Evolutionary conservation across 352 stramenopile species (phyloP).

Genomic region (Phytophthora syringae): DNA sequence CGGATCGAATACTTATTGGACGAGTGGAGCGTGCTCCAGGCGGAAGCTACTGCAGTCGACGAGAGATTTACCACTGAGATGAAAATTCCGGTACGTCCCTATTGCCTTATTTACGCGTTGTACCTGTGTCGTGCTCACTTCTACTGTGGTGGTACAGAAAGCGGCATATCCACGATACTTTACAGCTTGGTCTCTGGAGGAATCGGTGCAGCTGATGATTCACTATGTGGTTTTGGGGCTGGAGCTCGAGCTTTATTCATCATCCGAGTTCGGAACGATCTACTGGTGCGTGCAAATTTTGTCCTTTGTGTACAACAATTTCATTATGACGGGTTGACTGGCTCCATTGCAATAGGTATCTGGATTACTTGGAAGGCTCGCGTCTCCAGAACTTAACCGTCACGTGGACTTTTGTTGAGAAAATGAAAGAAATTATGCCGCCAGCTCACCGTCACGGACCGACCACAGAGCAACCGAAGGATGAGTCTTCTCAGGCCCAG

Average conservation of each 20-base stretch:
- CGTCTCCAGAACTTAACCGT: slow-evolving; percentile 84
- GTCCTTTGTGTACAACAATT: neutral
- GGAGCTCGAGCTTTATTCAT: slow-evolving; percentile 81
- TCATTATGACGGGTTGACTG: slow-evolving; percentile 13
- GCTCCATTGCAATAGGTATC: slow-evolving; percentile 51
- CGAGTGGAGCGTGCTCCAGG: slow-evolving; percentile 80
- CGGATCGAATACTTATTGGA: slow-evolving; percentile 85
- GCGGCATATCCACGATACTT: slow-evolving; percentile 80
- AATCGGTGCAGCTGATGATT: slow-evolving; percentile 77
- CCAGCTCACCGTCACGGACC: slow-evolving; percentile 17
- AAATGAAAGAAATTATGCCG: slow-evolving; percentile 77
- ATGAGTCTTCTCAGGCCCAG: slow-evolving; percentile 13
- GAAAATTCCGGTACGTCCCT: slow-evolving; percentile 69
- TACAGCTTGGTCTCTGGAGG: slow-evolving; percentile 83
- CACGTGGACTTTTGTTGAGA: slow-evolving; percentile 85
- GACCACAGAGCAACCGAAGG: slow-evolving; percentile 11
- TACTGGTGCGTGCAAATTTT: slow-evolving; percentile 62
- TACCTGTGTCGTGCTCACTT: slow-evolving; percentile 2
- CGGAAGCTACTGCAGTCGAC: slow-evolving; percentile 74
- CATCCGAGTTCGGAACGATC: slow-evolving; percentile 70
- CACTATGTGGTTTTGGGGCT: slow-evolving; percentile 81
- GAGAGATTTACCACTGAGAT: slow-evolving; percentile 87
- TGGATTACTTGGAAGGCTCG: slow-evolving; percentile 87
- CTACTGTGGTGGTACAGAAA: slow-evolving; percentile 46
- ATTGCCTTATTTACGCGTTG: neutral